Percentiles rank a stretch among this genome's conserved stretches.
Conservation (phyloP, 2,329 filamentous ascomycete species). For the Cercospora citrullina region DNA sequence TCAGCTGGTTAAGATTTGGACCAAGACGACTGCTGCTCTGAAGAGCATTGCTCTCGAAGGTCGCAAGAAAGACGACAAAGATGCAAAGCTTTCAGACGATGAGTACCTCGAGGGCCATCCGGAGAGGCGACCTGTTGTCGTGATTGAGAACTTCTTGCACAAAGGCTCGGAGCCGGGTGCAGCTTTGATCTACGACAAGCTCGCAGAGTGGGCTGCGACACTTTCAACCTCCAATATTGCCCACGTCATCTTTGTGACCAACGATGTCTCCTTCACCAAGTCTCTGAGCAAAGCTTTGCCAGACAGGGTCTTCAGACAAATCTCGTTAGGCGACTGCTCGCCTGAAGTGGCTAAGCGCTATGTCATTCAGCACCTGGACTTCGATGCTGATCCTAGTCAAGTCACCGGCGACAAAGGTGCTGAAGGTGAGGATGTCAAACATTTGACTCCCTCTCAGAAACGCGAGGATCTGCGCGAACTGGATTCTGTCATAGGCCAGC, state of each 20-base stretch:
- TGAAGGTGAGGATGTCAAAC: slow-evolving; percentile 41
- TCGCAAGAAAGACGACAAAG: slow-evolving; percentile 71
- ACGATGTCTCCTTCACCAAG: slow-evolving; percentile 85
- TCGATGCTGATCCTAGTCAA: slow-evolving; percentile 38
- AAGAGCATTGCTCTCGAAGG: slow-evolving; percentile 72
- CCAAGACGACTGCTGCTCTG: slow-evolving; percentile 76
- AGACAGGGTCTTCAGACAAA: slow-evolving; percentile 84
- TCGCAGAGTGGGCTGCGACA: slow-evolving; percentile 80
- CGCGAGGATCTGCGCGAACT: slow-evolving; percentile 66
- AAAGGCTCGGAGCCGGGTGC: slow-evolving; percentile 57
- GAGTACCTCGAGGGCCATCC: slow-evolving; percentile 89
- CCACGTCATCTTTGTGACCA: slow-evolving; percentile 92
- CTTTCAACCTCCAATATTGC: slow-evolving; percentile 85
- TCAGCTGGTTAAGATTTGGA: slow-evolving; percentile 84
- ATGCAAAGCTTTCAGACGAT: slow-evolving; percentile 72
- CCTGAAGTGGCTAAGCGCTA: slow-evolving; percentile 83
- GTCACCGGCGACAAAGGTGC: slow-evolving; percentile 43
- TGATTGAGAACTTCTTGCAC: slow-evolving; percentile 90
- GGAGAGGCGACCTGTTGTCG: slow-evolving; percentile 75
- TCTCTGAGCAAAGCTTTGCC: slow-evolving; percentile 82
- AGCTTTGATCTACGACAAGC: slow-evolving; percentile 52
- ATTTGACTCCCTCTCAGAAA: slow-evolving; percentile 49
- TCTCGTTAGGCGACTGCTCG: slow-evolving; percentile 82
- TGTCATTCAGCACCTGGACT: slow-evolving; percentile 77
- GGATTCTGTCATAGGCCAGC: slow-evolving; percentile 74